Evolutionary conservation across 129 eudicot genomes (phyloP).

Genomic region (Escallonia rubra): DNA sequence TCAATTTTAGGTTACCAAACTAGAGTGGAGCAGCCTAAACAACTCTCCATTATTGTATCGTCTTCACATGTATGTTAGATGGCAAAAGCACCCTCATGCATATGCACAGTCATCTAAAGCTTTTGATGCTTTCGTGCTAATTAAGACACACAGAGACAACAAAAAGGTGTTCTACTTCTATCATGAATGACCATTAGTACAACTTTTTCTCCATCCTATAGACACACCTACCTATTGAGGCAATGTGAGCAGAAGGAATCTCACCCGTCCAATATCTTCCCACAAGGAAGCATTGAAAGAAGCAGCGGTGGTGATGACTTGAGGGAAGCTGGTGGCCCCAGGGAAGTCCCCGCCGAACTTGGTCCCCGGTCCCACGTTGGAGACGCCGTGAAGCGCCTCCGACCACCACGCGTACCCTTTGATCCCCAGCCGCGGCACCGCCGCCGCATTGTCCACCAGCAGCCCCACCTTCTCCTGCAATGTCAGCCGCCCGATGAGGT

Average conservation of each 20-base stretch:
- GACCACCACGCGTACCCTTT: slow-evolving; percentile 77
- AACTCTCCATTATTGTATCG: too few relatives aligned
- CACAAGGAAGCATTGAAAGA: slow-evolving; percentile 74
- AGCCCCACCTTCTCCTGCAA: slow-evolving; percentile 58
- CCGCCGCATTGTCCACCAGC: slow-evolving; percentile 48
- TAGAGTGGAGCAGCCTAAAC: too few relatives aligned
- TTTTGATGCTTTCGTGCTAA: background rate
- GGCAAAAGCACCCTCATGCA: background rate
- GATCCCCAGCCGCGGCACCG: slow-evolving; percentile 65
- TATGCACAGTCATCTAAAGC: background rate
- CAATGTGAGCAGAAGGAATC: background rate
- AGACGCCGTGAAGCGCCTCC: slow-evolving; percentile 89
- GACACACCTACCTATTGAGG: too few relatives aligned
- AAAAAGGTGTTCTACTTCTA: background rate
- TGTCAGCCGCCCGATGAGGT: slow-evolving; percentile 54
- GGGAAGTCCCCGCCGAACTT: slow-evolving; percentile 73
- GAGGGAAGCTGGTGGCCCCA: slow-evolving; percentile 89
- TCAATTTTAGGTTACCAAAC: too few relatives aligned
- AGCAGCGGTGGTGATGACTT: slow-evolving; percentile 77
- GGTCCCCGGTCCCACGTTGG: slow-evolving; percentile 76
- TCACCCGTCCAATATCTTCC: slow-evolving; percentile 82
- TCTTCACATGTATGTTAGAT: too few relatives aligned
- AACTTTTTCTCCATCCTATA: too few relatives aligned
- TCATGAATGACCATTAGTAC: too few relatives aligned
- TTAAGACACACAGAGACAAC: background rate